Conservation (phyloP, 257 asterid species). For the Solanum tarapatanum region DNA sequence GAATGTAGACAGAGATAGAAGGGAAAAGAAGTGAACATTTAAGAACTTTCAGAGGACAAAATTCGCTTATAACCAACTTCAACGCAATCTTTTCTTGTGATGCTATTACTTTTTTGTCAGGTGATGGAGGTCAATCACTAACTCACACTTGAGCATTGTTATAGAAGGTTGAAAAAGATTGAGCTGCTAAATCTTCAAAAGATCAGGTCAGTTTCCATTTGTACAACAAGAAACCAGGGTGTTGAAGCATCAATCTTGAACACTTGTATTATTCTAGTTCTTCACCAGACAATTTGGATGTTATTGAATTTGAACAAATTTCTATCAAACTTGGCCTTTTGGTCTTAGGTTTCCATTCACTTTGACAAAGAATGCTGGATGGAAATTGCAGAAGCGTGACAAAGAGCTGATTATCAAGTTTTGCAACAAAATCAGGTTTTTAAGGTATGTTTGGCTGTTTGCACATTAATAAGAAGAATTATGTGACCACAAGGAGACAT, state of each 20-base stretch:
- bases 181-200: neutral
- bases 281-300: neutral
- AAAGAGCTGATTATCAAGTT: neutral
- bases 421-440: neutral
- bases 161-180: neutral
- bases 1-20: neutral
- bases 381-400: neutral
- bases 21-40: neutral
- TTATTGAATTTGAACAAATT: neutral
- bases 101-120: neutral
- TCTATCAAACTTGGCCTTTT: too few relatives aligned
- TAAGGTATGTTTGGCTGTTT: neutral
- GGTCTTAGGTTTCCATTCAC: too few relatives aligned
- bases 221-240: neutral
- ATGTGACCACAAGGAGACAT: neutral
- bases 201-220: neutral
- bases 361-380: neutral
- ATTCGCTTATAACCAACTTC: neutral
- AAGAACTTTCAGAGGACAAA: neutral
- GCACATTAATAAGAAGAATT: neutral
- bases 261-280: neutral
- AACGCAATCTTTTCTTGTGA: neutral
- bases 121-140: conserved; percentile 16
- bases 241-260: neutral
- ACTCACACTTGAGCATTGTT: neutral